A percentile compares a stretch with the other conserved stretches of the same genome.
Conservation (phyloP, 148 eudicot genomes). For the Rhododendron ferrugineum region DNA sequence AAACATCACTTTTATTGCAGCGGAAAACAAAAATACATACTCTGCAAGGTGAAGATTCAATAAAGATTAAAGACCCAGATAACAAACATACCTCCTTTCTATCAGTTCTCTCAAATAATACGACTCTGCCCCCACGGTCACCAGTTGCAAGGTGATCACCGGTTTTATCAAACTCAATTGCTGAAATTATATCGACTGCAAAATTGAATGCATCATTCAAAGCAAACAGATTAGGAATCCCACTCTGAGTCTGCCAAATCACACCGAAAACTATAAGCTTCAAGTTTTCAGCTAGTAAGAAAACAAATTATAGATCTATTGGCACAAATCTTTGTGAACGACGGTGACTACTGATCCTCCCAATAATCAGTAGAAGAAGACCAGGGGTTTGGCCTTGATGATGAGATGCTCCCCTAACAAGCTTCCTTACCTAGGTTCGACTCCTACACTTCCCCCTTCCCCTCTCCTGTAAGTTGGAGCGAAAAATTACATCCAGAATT, state of each 20-base stretch:
- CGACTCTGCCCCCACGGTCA: slow-evolving; percentile 81
- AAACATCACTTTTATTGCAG: neutral
- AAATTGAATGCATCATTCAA: slow-evolving; percentile 10
- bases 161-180: slow-evolving; percentile 70
- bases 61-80: slow-evolving; percentile 7
- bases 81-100: slow-evolving; percentile 50
- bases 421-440: neutral
- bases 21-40: neutral
- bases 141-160: slow-evolving; percentile 83
- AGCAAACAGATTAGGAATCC: slow-evolving; percentile 14
- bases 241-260: slow-evolving; percentile 3
- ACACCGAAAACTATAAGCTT: neutral
- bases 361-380: neutral
- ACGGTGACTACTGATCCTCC: neutral
- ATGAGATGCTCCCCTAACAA: neutral
- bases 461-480: neutral
- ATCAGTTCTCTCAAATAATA: slow-evolving; percentile 69
- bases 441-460: neutral
- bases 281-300: neutral
- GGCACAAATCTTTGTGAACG: neutral
- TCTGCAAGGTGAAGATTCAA: neutral
- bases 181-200: slow-evolving; percentile 79
- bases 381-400: neutral
- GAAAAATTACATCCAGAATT: neutral
- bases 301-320: neutral